Base-by-base conservation (phyloP, 2,329 filamentous ascomycete species). In the Fusarium haematococcum region DNA sequence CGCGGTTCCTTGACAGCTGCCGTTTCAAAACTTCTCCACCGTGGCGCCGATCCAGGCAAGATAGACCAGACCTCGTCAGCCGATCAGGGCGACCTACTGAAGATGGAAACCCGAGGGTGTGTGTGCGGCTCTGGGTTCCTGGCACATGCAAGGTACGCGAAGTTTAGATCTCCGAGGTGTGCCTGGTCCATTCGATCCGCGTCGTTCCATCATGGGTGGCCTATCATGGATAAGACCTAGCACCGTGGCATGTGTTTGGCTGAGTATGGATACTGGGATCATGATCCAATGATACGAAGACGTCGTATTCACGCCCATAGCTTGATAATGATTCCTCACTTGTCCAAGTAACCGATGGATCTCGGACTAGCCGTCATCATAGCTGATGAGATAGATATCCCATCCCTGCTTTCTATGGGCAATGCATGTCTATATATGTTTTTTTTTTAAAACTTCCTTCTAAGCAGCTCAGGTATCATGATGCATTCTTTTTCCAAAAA, bases 1-100 rank as follows among this genome's bases (percentile, higher is more conserved):
- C 71, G 48, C 63, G 20, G 16, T 54, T 69, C 71, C 61, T 65
- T 56, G 57, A 71, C 64, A 65, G 62, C 43, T 56, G 54, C 35
- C 14, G 71, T 74, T 74, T 74, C 71, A 72, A 67, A 50, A 32
- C 71, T 61, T 74, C 45, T 71, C 68, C 71, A 71, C 71, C 37
- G 9, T 30, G n/a, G 41, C 20, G n/a, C 57, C 58, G 25, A 35
- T 39, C 58, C 37, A 30, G 23, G 9, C n/a, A 13, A 27, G 8
- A 43, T 32, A 32, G 3, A 32, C 30, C 30, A 32, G 13, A 43
- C n/a, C 4, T 43, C 41, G n/a, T 43, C 41, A 23, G n/a, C 41
- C n/a, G n/a, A 43, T 43, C n/a, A 39, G 35, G 35, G 35, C 39
- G 18, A 45, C 35, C 56, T 30, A 7, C 56, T 41, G 11, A 45